Conservation (phyloP, 768 basidiomycete genomes). For the Xerocomellus chrysenteron region DNA sequence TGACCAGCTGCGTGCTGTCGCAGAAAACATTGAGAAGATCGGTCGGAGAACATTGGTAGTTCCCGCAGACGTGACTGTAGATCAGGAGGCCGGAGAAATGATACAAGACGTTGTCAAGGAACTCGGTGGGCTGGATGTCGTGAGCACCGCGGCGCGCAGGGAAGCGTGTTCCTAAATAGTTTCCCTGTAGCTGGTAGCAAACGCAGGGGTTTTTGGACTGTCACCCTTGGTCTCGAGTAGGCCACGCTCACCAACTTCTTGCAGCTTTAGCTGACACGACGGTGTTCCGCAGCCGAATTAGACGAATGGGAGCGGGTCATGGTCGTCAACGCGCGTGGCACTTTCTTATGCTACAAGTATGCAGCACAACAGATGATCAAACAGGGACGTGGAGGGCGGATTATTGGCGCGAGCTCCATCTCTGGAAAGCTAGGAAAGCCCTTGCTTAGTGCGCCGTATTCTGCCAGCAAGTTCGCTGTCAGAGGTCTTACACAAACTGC, state of each 20-base stretch:
- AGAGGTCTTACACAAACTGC: slow-evolving; percentile 38
- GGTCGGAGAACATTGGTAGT: slow-evolving; percentile 17
- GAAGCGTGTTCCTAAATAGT: too few relatives aligned
- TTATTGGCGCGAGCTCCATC: slow-evolving; percentile 35
- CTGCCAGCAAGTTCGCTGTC: slow-evolving; percentile 38
- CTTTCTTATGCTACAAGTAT: slow-evolving; percentile 60
- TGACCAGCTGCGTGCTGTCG: slow-evolving; percentile 9
- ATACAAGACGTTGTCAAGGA: neutral
- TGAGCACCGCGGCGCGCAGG: neutral
- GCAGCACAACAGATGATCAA: slow-evolving; percentile 59
- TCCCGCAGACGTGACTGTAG: slow-evolving; percentile 11
- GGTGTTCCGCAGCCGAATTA: neutral
- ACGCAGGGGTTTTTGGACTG: slow-evolving; percentile 3
- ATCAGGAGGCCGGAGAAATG: slow-evolving; percentile 6
- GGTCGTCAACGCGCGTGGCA: slow-evolving; percentile 49
- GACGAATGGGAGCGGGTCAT: slow-evolving; percentile 1
- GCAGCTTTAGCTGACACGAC: neutral
- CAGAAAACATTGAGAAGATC: slow-evolving; percentile 4
- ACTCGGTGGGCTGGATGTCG: slow-evolving; percentile 11
- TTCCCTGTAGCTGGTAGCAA: slow-evolving; percentile 17
- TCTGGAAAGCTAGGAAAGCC: neutral
- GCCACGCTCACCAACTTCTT: neutral
- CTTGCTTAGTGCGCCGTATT: slow-evolving; percentile 19
- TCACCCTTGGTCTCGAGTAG: slow-evolving; percentile 1
- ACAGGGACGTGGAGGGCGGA: slow-evolving; percentile 49